Conservation (phyloP, 2,329 filamentous ascomycete genomes). For the Ophiostoma triangulosporum region DNA sequence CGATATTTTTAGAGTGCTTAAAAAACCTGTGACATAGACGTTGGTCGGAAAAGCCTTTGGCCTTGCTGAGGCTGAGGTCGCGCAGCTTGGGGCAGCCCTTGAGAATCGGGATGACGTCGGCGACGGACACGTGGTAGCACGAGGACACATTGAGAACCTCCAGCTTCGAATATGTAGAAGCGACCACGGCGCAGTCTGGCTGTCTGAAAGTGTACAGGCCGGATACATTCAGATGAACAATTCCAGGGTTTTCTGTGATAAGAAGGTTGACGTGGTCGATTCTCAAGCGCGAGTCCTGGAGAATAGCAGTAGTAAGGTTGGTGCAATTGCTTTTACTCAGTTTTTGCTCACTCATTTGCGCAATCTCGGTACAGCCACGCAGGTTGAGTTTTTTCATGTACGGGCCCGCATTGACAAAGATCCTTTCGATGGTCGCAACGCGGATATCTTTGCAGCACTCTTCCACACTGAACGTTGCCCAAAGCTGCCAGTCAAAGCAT, state of each 20-base stretch:
- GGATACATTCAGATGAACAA: no score
- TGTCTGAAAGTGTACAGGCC: conserved; percentile 58
- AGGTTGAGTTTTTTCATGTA: conserved; percentile 88
- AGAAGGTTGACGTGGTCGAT: conserved; percentile 69
- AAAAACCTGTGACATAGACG: conserved; percentile 65
- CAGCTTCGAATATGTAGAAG: conserved; percentile 63
- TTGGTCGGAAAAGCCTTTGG: conserved; percentile 63
- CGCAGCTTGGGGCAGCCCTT: no score
- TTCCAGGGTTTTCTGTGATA: conserved; percentile 55
- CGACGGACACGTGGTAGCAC: no score
- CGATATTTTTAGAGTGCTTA: conserved; percentile 64
- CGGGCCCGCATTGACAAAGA: conserved; percentile 73
- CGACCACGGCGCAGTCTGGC: no score
- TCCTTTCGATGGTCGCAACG: conserved; percentile 70
- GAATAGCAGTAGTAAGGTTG: conserved; percentile 74
- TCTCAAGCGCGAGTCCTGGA: conserved; percentile 73
- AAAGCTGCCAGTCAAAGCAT: no score
- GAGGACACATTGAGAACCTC: conserved; percentile 82
- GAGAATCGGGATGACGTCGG: no score
- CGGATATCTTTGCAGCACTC: no score
- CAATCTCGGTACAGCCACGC: conserved; percentile 78
- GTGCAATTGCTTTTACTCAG: conserved; percentile 71
- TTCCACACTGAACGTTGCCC: no score
- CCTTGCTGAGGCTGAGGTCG: conserved; percentile 69
- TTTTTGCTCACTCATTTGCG: conserved; percentile 67